phyloP scores from a whole-genome alignment of 108 stramenopile species.

The Pseudonitzschia multiseries region DNA sequence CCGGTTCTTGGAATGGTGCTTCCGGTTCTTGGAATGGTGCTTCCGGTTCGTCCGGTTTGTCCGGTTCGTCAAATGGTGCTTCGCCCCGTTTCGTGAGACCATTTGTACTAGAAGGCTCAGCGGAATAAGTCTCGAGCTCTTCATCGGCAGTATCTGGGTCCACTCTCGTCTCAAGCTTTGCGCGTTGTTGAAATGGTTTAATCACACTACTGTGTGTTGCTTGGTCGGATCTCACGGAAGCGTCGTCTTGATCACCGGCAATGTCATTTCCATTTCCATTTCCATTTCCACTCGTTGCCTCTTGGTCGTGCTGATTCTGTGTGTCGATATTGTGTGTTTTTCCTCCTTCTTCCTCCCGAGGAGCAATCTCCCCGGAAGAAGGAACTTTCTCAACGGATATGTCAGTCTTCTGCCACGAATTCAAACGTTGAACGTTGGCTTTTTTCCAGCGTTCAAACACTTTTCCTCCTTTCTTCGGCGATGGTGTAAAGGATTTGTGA shows the following conservation, averaged over 20 bases:
- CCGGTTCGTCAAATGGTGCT: background rate
- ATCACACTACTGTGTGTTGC: background rate
- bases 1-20: background rate
- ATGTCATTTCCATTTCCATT: no score
- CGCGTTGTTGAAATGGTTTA: background rate
- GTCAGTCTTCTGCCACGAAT: background rate
- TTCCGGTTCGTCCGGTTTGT: no score
- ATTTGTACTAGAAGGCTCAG: no score
- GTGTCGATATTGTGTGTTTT: background rate
- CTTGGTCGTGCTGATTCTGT: background rate
- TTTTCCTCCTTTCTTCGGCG: background rate
- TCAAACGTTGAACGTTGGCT: conserved; percentile 14
- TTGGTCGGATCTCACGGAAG: conserved; percentile 4
- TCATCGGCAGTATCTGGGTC: background rate
- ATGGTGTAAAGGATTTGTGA: background rate
- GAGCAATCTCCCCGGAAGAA: background rate
- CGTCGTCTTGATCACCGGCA: background rate
- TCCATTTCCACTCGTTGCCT: no score
- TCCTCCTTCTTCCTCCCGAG: background rate
- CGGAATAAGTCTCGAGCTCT: background rate
- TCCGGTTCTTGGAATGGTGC: no score
- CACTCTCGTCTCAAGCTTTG: background rate
- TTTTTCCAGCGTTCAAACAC: conserved; percentile 9
- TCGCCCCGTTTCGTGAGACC: background rate
- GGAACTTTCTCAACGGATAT: background rate